Conservation (phyloP, 306 rosid genomes). For the Quercus glauca region DNA sequence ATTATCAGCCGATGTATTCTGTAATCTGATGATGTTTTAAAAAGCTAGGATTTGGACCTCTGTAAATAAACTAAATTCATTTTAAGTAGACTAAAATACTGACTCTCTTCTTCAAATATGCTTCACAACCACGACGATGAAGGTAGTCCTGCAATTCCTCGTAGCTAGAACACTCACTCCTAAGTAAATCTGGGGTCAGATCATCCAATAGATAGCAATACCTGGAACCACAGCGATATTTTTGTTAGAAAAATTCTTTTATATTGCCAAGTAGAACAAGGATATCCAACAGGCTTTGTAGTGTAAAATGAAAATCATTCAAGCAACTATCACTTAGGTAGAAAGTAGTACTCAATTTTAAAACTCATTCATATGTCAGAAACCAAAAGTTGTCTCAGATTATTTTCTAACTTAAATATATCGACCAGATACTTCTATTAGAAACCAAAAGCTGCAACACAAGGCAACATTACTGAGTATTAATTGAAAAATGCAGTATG, state of each 20-base stretch:
- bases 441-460: not conserved
- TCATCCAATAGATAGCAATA: conserved; percentile 89
- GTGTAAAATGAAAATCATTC: not conserved
- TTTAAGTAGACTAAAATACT: conserved; percentile 15
- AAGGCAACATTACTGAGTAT: not conserved
- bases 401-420: not conserved
- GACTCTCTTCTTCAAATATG: conserved; percentile 86
- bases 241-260: conserved; percentile 8
- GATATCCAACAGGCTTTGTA: not conserved
- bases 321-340: not conserved
- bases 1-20: not conserved
- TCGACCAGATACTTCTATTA: not conserved
- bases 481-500: not conserved
- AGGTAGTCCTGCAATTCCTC: conserved; percentile 69
- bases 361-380: not conserved
- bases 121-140: conserved; percentile 71
- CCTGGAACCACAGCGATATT: conserved; percentile 44
- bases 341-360: not conserved
- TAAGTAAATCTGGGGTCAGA: conserved; percentile 75
- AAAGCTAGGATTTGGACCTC: not conserved
- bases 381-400: not conserved
- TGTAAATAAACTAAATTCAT: not conserved
- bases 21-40: not conserved
- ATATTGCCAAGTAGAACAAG: conserved; percentile 12
- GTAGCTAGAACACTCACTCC: conserved; percentile 58